Evolutionary conservation across 2,329 filamentous ascomycete species (phyloP), one percentile per base, ranked within the genome.

Genomic region (Pseudogymnoascus pannorum): DNA sequence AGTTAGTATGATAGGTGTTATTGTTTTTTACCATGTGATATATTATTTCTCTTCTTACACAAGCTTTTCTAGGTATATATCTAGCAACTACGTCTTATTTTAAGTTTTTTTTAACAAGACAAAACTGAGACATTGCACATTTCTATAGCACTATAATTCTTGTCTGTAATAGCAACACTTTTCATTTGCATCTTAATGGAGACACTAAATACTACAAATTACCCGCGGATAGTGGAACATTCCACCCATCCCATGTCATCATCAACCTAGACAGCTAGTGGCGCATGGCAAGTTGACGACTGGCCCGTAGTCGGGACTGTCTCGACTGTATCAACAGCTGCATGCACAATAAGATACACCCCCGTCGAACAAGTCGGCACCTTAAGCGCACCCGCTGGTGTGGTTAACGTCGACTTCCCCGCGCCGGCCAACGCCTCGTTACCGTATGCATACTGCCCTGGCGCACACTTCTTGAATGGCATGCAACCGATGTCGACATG

Each of bases 301-400:
- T 29, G 44, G 4, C 44, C n/a, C 3, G 44, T 51, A 29, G 44
- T 51, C 44, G 44, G 24, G 24, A 51, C 12, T 12, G 44, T 51
- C 44, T 51, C 44, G 24, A 51, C 24, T 18, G 44, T 51, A 29
- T 51, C 44, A 31, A 51, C 44, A 51, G 44, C 44, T 4, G 44
- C 44, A 51, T 51, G 44, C 24, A 51, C 44, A 51, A 51, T 51
- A 29, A 51, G 44, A 51, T 51, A 51, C 8, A 51, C n/a, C 24
- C 44, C 44, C 24, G 44, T 51, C 8, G 24, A 29, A 18, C 44
- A 51, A 51, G n/a, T 31, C 44, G 44, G 44, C 44, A 51, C 44
- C 44, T 51, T 51, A 24, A 51, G 24, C 24, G 24, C 24, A 8
- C 44, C 44, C 44, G n/a, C 44, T 24, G 44, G 44, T 24, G 44